A percentile compares a stretch with the other conserved stretches of the same genome.
Conservation (phyloP, 176 grass and related monocot genomes). For the Pontederia paniculata region DNA sequence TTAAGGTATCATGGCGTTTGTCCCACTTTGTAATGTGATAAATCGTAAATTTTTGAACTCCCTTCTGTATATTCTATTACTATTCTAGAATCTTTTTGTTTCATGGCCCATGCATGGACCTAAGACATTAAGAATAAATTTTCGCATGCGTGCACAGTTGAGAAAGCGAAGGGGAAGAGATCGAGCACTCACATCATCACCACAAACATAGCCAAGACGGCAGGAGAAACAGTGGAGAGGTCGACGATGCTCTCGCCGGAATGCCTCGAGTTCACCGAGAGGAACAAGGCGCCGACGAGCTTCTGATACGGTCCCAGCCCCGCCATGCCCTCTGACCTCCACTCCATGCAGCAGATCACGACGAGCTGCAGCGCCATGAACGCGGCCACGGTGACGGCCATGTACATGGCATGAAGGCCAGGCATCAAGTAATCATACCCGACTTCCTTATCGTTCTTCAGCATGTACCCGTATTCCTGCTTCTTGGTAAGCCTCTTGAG, state of each 20-base stretch:
- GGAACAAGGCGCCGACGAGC: conserved; percentile 42
- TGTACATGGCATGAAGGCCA: conserved; percentile 2
- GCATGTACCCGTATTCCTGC: conserved; percentile 26
- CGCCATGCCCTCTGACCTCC: conserved; percentile 39
- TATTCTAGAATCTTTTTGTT: too few relatives aligned
- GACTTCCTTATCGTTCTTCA: conserved; percentile 11
- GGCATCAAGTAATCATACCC: conserved; percentile 48
- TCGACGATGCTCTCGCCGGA: conserved; percentile 54
- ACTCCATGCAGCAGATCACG: conserved; percentile 56
- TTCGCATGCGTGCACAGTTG: not conserved
- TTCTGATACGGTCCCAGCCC: conserved; percentile 43
- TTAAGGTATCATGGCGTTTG: too few relatives aligned
- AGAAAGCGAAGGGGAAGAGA: not conserved
- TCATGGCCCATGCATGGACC: too few relatives aligned
- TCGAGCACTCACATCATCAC: conserved; percentile 60
- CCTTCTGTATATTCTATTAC: too few relatives aligned
- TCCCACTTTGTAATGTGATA: too few relatives aligned
- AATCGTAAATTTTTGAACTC: too few relatives aligned
- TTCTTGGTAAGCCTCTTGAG: conserved; percentile 25
- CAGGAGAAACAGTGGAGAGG: conserved; percentile 33
- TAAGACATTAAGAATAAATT: not conserved
- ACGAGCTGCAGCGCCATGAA: conserved; percentile 32
- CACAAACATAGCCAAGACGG: conserved; percentile 48
- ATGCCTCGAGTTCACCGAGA: conserved; percentile 66
- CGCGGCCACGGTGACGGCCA: conserved; percentile 32